Evolutionary conservation across 2,329 filamentous ascomycete species (phyloP).

Genomic region (Parastagonospora avenae): DNA sequence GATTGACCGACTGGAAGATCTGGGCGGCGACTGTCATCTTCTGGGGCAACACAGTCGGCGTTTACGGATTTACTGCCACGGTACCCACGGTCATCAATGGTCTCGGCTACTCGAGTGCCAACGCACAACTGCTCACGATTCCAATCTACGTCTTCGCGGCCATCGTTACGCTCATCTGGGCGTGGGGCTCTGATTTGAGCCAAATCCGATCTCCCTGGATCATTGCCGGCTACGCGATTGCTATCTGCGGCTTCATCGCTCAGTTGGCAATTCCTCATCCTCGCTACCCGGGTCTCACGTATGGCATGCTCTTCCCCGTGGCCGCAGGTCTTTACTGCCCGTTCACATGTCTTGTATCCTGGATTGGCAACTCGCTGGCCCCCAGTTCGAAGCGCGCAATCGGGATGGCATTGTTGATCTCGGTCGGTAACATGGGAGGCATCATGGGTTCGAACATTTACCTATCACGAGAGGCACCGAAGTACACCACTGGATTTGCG

Average conservation of each 20-base stretch:
- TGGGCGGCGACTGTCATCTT: constrained; percentile 46
- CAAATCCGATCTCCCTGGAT: constrained; percentile 62
- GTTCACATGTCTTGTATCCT: constrained; percentile 44
- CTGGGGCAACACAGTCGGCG: constrained; percentile 45
- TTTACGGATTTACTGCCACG: constrained; percentile 43
- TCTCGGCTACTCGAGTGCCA: constrained; percentile 49
- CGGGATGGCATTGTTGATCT: constrained; percentile 55
- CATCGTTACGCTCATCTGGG: constrained; percentile 48
- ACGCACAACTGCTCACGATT: constrained; percentile 50
- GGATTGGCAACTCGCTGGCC: constrained; percentile 43
- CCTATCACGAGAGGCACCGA: constrained; percentile 53
- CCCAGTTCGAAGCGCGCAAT: constrained; percentile 49
- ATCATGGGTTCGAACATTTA: constrained; percentile 57
- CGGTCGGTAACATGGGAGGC: constrained; percentile 55
- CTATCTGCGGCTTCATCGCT: constrained; percentile 61
- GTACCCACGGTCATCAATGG: constrained; percentile 50
- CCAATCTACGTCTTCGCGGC: constrained; percentile 51
- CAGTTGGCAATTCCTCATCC: constrained; percentile 53
- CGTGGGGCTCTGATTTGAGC: constrained; percentile 57
- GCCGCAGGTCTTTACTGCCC: constrained; percentile 44
- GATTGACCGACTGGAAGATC: constrained; percentile 50
- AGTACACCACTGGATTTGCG: constrained; percentile 58
- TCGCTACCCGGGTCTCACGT: constrained; percentile 52
- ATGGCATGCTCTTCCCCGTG: constrained; percentile 50
- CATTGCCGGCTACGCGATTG: constrained; percentile 56